Percentiles rank a stretch among this genome's conserved stretches.
These are phyloP conservation scores for Epichloe gansuensis DNA, from an alignment of 2,329 filamentous ascomycete genomes.

Conservation along the genomic window DNA sequence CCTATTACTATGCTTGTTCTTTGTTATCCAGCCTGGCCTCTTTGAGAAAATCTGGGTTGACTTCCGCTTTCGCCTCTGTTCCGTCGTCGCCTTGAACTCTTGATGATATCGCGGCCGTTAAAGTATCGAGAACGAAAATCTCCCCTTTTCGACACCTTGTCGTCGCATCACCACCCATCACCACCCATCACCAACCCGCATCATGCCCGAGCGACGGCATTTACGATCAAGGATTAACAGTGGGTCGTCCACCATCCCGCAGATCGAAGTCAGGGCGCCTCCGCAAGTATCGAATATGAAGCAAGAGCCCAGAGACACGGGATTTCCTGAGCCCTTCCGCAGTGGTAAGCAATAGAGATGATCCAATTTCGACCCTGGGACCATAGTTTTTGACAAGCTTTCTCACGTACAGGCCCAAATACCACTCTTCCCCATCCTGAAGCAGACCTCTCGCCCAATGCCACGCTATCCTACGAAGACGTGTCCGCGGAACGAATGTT, in stretches of 20 bases:
- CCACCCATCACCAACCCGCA: background rate
- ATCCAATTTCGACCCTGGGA: too few relatives aligned
- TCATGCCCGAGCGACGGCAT: constrained; percentile 4
- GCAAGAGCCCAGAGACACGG: constrained; percentile 29
- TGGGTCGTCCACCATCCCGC: constrained; percentile 7
- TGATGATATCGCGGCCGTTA: background rate
- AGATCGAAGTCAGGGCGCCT: constrained; percentile 18
- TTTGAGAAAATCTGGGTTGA: background rate
- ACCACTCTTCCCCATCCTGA: constrained; percentile 52
- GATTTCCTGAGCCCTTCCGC: constrained; percentile 40
- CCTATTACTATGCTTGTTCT: too few relatives aligned
- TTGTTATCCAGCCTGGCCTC: too few relatives aligned
- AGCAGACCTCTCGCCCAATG: constrained; percentile 44
- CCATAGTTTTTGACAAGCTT: background rate
- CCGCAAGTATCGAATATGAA: constrained; percentile 12
- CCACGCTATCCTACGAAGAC: constrained; percentile 43
- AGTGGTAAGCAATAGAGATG: constrained; percentile 24
- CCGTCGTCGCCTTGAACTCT: background rate
- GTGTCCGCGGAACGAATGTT: constrained; percentile 31
- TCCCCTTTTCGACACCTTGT: background rate
- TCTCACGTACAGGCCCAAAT: constrained; percentile 31
- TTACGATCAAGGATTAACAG: constrained; percentile 2
- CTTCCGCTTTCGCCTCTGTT: background rate
- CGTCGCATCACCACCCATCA: background rate
- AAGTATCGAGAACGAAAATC: background rate